These are phyloP conservation scores for Arxiozyma bovina DNA, from an alignment of 1,139 yeast genomes.

Conservation along the genomic window DNA sequence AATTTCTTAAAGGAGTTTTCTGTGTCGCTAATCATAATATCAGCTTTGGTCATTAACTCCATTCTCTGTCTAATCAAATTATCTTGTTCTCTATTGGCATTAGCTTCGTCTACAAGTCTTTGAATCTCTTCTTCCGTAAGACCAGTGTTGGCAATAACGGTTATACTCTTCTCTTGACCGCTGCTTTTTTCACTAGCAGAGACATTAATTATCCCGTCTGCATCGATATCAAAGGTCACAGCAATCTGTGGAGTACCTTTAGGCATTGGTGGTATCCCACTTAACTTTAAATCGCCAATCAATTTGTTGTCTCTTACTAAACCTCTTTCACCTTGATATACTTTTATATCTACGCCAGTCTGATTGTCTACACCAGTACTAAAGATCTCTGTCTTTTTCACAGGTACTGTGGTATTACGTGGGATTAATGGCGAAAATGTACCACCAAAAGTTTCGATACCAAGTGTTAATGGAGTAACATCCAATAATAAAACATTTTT, in stretches of 20 bases:
- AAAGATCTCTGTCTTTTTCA: slow-evolving; percentile 59
- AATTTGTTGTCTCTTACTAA: slow-evolving; percentile 63
- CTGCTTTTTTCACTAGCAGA: slow-evolving; percentile 61
- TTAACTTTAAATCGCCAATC: slow-evolving; percentile 61
- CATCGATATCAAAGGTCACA: slow-evolving; percentile 68
- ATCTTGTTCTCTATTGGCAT: slow-evolving; percentile 24
- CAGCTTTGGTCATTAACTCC: slow-evolving; percentile 39
- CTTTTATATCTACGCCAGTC: slow-evolving; percentile 69
- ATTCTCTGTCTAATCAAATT: slow-evolving; percentile 30
- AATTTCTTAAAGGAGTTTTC: slow-evolving; percentile 43
- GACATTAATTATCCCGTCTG: slow-evolving; percentile 74
- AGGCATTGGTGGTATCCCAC: slow-evolving; percentile 62
- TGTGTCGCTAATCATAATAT: slow-evolving; percentile 48
- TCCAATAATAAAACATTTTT: slow-evolving; percentile 66
- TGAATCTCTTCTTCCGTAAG: slow-evolving; percentile 56
- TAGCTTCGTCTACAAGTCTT: slow-evolving; percentile 44
- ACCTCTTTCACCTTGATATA: slow-evolving; percentile 72
- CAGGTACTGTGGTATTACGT: slow-evolving; percentile 68
- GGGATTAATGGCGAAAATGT: slow-evolving; percentile 69
- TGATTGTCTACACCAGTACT: slow-evolving; percentile 85
- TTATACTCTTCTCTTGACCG: slow-evolving; percentile 47
- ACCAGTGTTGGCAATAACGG: slow-evolving; percentile 63
- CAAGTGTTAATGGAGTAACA: slow-evolving; percentile 71
- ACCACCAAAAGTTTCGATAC: slow-evolving; percentile 79
- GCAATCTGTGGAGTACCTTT: slow-evolving; percentile 71